Evolutionary conservation across 768 basidiomycete species (phyloP), one percentile per base, ranked within the genome.

Genomic region (Heimioporus sp.): DNA sequence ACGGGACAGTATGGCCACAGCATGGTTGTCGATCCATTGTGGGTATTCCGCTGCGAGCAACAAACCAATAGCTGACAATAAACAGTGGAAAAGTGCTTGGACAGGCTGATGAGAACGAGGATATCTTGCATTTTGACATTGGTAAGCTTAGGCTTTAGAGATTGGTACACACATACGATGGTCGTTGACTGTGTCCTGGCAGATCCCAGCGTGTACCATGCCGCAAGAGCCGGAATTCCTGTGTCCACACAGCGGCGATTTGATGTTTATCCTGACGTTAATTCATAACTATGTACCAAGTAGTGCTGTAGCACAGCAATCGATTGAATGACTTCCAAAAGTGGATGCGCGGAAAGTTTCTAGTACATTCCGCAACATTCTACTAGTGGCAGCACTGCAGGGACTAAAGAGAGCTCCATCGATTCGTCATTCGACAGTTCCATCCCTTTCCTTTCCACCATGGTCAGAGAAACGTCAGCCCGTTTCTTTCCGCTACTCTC

Each of bases 211-310:
- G 66, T 74, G 42, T 73, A 93, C 55, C 62, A 77, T 38, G 80
- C 83, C 2, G 85, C 91, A 8, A 80, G 95, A 39, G 76, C 80
- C 44, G 89, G 88, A 3, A 92, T 98, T 44, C 96, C 96, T 7
- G 92, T 98, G n/a, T 93, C 91, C 1, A 79, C 72, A 32, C 96
- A 98, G 69, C 74, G 94, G 49, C 80, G 95, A 46, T 97, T 96
- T 63, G 95, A 96, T 71, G 91, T 97, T 39, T 98, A 98, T 65
- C 73, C 79, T 5, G 86, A 95, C 65, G 82, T 96, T 48, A 79
- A 75, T 56, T 28, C 24, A 28, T 28, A 28, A 28, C 24, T 28
- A 24, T 24, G 5, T 24, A 28, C 24, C 24, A 28, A 28, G 24
- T 28, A 28, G 21, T 5, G 5, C 21, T 24, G 21, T 24, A 24